Conservation (phyloP, 2,329 filamentous ascomycete genomes). For the Talaromyces pinophilus region DNA sequence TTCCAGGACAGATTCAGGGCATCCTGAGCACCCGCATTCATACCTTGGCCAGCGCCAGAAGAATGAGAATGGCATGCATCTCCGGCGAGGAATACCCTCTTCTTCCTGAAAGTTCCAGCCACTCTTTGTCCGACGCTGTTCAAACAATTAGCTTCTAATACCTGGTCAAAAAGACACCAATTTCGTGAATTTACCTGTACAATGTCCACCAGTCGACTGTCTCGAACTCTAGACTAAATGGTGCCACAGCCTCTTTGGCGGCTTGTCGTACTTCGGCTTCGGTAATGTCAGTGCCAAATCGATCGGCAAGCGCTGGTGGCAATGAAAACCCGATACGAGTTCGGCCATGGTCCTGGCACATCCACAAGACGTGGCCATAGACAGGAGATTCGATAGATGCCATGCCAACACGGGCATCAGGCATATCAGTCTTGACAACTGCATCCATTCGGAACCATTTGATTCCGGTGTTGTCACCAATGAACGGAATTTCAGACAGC, state of each 20-base stretch:
- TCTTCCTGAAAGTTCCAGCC: not conserved
- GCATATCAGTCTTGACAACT: conserved; percentile 2
- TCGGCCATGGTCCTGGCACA: conserved; percentile 6
- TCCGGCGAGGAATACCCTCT: conserved; percentile 2
- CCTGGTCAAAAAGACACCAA: not conserved
- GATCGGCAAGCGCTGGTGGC: not conserved
- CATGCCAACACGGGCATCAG: conserved; percentile 5
- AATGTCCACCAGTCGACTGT: conserved; percentile 3
- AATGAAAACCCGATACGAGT: conserved; percentile 1
- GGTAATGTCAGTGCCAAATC: conserved; percentile 1
- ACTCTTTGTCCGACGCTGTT: conserved; percentile 8
- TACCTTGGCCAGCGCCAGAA: conserved; percentile 7
- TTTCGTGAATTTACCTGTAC: not conserved
- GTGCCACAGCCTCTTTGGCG: not conserved
- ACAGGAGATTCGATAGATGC: not conserved
- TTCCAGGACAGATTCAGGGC: conserved; percentile 4
- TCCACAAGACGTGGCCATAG: conserved; percentile 4
- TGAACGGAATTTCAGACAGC: not conserved
- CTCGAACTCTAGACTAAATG: conserved; percentile 5
- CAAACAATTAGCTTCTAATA: not conserved
- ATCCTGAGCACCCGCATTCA: not conserved
- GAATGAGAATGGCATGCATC: conserved; percentile 7
- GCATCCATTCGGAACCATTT: conserved; percentile 8
- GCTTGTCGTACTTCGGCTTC: conserved; percentile 10
- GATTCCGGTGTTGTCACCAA: not conserved